These are phyloP conservation scores for Sechiopsis laciniata DNA, from an alignment of 306 rosid species.

Conservation along the genomic window DNA sequence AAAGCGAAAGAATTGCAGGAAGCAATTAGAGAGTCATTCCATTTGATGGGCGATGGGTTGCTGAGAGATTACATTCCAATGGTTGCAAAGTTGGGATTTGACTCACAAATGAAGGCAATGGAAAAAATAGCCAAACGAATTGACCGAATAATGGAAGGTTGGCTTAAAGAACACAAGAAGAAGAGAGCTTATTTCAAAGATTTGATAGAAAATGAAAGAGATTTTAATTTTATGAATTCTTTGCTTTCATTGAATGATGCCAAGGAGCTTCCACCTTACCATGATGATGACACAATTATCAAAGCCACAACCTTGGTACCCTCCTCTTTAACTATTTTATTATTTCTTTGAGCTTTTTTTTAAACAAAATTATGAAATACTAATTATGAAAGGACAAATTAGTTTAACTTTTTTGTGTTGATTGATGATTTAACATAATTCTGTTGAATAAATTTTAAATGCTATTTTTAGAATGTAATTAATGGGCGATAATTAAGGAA, in stretches of 20 bases:
- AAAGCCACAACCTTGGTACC: constrained; percentile 48
- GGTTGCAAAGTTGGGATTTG: constrained; percentile 33
- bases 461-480: too few species aligned
- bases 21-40: constrained; percentile 26
- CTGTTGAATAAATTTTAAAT: too few species aligned
- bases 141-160: constrained; percentile 17
- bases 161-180: constrained; percentile 26
- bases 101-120: constrained; percentile 34
- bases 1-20: constrained; percentile 12
- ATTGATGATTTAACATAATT: too few species aligned
- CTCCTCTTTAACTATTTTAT: neutral
- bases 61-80: constrained; percentile 35
- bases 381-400: too few species aligned
- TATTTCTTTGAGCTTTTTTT: too few species aligned
- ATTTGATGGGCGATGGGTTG: constrained; percentile 25
- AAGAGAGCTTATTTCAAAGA: neutral
- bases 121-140: constrained; percentile 26
- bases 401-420: too few species aligned
- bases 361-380: too few species aligned
- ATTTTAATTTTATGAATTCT: constrained; percentile 40
- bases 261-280: constrained; percentile 24
- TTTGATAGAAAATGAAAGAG: constrained; percentile 21
- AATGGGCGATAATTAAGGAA: too few species aligned
- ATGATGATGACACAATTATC: constrained; percentile 33
- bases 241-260: constrained; percentile 21